A percentile compares a stretch with the other conserved stretches of the same genome.
phyloP scores from a whole-genome alignment of 2,329 filamentous ascomycete genomes.

The Escovopsis sp. region DNA sequence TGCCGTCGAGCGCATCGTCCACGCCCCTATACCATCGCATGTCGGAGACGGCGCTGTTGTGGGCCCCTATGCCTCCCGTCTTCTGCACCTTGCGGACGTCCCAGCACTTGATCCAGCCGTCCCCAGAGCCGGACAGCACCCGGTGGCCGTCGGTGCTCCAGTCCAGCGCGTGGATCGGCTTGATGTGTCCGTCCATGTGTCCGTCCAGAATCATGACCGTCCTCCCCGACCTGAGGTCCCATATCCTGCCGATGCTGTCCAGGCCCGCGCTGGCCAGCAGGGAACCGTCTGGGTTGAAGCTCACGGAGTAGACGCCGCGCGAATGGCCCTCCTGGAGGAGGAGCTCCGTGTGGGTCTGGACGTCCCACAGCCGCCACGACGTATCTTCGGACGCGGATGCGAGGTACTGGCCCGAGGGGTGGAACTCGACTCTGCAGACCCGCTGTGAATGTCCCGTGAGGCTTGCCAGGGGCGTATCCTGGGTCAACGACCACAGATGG shows the following conservation, averaged over 20 bases:
- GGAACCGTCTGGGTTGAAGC: conserved; percentile 84
- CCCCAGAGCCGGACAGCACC: conserved; percentile 82
- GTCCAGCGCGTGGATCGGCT: conserved; percentile 83
- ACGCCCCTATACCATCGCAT: conserved; percentile 84
- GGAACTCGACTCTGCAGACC: conserved; percentile 86
- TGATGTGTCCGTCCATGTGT: conserved; percentile 66
- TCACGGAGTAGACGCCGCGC: conserved; percentile 77
- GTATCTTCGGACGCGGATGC: conserved; percentile 93
- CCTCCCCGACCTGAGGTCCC: conserved; percentile 83
- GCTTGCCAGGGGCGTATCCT: conserved; percentile 73
- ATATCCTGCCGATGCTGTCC: conserved; percentile 88
- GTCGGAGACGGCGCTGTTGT: conserved; percentile 83
- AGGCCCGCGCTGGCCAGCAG: conserved; percentile 82
- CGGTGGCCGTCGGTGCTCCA: conserved; percentile 87
- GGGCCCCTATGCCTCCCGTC: conserved; percentile 75
- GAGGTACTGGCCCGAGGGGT: conserved; percentile 78
- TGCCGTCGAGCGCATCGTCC: conserved; percentile 55
- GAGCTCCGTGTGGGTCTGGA: conserved; percentile 70
- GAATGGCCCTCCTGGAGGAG: conserved; percentile 90
- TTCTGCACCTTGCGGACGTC: conserved; percentile 80
- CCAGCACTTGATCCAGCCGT: conserved; percentile 97
- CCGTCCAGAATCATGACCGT: conserved; percentile 94
- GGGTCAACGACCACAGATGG: conserved; percentile 76
- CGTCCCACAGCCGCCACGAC: conserved; percentile 93
- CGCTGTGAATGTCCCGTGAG: conserved; percentile 72